phyloP scores from a whole-genome alignment of 352 stramenopile species.

The Peronospora farinosa region DNA sequence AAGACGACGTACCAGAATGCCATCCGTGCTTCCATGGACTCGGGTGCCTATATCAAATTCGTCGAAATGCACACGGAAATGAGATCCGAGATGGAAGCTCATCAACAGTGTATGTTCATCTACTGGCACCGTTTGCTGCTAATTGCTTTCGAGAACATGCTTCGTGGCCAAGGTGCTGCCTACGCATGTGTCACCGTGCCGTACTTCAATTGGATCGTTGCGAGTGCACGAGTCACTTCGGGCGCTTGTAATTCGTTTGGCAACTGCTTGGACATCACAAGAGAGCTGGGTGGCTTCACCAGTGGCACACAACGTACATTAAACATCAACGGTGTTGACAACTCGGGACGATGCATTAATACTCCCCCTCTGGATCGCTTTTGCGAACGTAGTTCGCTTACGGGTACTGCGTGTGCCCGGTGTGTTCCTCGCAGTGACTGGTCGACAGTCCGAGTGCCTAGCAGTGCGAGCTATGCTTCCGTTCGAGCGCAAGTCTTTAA shows the following conservation, averaged over 20 bases:
- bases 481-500: constrained; percentile 47
- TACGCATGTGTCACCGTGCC: constrained; percentile 74
- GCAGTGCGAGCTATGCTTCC: constrained; percentile 36
- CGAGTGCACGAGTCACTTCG: constrained; percentile 33
- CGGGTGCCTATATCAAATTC: constrained; percentile 52
- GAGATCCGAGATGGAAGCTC: constrained; percentile 45
- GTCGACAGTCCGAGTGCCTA: constrained; percentile 28
- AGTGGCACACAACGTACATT: constrained; percentile 23
- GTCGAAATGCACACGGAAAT: constrained; percentile 64
- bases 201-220: constrained; percentile 73
- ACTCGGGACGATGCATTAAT: constrained; percentile 37
- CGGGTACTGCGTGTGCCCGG: constrained; percentile 25
- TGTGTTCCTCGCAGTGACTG: constrained; percentile 53
- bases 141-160: constrained; percentile 76
- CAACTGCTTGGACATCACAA: constrained; percentile 38
- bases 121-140: constrained; percentile 78
- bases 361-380: constrained; percentile 45
- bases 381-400: constrained; percentile 31
- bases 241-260: constrained; percentile 45
- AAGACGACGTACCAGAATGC: constrained; percentile 48
- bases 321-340: constrained; percentile 44
- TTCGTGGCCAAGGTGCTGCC: constrained; percentile 41
- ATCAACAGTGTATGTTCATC: constrained; percentile 73
- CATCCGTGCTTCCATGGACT: constrained; percentile 47
- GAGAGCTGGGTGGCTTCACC: constrained; percentile 35